Evolutionary conservation across 495 filamentous ascomycete genomes (phyloP), one percentile per base, ranked within the genome.

Genomic region (Opeltia flavorubescens): DNA sequence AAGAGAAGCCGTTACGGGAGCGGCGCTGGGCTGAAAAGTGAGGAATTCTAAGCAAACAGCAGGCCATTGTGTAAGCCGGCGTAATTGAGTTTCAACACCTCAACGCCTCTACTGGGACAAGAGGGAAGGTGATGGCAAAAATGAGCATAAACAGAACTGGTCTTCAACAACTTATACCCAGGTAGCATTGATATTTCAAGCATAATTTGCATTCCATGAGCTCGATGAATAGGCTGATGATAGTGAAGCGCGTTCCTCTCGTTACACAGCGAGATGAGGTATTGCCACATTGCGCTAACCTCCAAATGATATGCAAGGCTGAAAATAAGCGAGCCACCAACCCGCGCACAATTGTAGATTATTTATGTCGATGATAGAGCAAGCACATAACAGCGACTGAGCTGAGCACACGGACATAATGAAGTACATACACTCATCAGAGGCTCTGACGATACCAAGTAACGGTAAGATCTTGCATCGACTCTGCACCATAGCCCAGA

Each of bases 381-480:
- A n/a, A n/a, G n/a, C n/a, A n/a, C n/a, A 25, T 41, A 41, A 20
- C 29, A 13, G 13, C 6, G 29, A 6, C 29, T 31, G 29, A 31
- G 29, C 29, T 31, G 29, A 28, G 25, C 23, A 27, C 51, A 20
- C 40, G 66, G 69, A 64, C 76, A 91, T 82, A 68, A 95, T 95
- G 88, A 84, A 82, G 75, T 94, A 94, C 81, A 95, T 96, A 74
- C 86, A 95, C 76, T 89, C 84, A 62, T 73, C 84, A 72, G 89
- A 98, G 80, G 77, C 78, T 71, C 78, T 98, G 70, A 75, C 76
- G 58, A 84, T 98, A 67, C 91, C 93, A 53, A 86, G 95, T 65
- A 86, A 86, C 72, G 91, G 93, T 95, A 81, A 80, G 88, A 77
- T 21, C 56, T 52, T 60, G 46, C 55, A 51, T 57, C 48, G 11